Evolutionary conservation across 2,329 filamentous ascomycete genomes (phyloP).

Genomic region (Albophoma yamanashiensis): DNA sequence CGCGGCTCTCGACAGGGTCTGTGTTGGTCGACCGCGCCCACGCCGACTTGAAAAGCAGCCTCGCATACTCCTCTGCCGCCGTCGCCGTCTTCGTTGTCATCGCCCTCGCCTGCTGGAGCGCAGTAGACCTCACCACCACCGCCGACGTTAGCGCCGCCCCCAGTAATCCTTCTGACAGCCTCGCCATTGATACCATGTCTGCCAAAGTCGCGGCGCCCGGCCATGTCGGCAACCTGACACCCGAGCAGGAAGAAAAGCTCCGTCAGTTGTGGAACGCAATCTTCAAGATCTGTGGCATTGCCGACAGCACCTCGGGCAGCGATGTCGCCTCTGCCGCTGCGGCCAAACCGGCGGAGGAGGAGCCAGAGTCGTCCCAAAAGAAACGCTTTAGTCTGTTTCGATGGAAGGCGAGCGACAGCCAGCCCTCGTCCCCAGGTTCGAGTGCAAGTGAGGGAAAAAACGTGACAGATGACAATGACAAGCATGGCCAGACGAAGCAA

Average conservation of each 20-base stretch:
- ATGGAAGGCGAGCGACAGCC: slow-evolving; percentile 43
- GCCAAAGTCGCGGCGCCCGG: slow-evolving; percentile 47
- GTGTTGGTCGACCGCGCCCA: not conserved
- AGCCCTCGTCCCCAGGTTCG: slow-evolving; percentile 17
- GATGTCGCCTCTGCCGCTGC: slow-evolving; percentile 8
- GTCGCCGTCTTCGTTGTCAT: slow-evolving; percentile 3
- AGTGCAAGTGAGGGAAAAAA: slow-evolving; percentile 25
- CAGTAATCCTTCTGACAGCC: not conserved
- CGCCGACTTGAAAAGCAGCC: slow-evolving; percentile 2
- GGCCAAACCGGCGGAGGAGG: slow-evolving; percentile 6
- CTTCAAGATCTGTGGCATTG: slow-evolving; percentile 64
- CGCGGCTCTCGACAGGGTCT: not conserved
- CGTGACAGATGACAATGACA: slow-evolving; percentile 62
- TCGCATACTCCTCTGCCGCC: slow-evolving; percentile 1
- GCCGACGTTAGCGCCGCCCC: not conserved
- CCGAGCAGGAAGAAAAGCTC: slow-evolving; percentile 79
- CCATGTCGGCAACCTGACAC: slow-evolving; percentile 76
- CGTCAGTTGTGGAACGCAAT: slow-evolving; percentile 75
- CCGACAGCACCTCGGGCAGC: slow-evolving; percentile 12
- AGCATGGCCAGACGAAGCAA: slow-evolving; percentile 81
- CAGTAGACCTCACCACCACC: not conserved
- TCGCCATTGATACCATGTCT: slow-evolving; percentile 23
- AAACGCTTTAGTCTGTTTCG: slow-evolving; percentile 62
- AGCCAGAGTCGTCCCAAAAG: slow-evolving; percentile 58
- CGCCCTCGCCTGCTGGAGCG: slow-evolving; percentile 1